Evolutionary conservation across 1,284 basidiomycete genomes (phyloP).

Genomic region (Ustilago shanxiensis): DNA sequence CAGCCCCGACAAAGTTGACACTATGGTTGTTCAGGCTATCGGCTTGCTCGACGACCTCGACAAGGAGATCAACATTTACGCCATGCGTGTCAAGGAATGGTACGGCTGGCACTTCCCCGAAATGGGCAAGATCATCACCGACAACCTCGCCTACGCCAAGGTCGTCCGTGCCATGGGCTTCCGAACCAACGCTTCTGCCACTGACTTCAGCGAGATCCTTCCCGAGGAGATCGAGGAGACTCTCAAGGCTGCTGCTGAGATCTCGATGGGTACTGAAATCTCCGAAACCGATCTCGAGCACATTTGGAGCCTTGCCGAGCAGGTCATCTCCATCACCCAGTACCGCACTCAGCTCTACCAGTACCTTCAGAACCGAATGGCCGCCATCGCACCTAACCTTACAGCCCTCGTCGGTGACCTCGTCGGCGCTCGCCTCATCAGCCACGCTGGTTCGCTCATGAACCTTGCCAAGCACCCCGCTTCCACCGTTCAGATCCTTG

Average conservation of each 20-base stretch:
- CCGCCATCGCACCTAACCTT: constrained; percentile 94
- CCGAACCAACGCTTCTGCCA: constrained; percentile 88
- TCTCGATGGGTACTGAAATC: constrained; percentile 99
- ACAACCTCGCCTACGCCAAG: constrained; percentile 97
- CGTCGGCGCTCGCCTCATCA: constrained; percentile 94
- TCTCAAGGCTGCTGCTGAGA: constrained; percentile 89
- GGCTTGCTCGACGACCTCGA: constrained; percentile 97
- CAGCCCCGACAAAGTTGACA: constrained; percentile 98
- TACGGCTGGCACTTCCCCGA: constrained; percentile 99
- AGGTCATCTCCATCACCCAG: constrained; percentile 93
- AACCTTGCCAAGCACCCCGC: constrained; percentile 96
- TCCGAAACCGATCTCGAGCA: constrained; percentile 94
- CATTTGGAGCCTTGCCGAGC: constrained; percentile 94
- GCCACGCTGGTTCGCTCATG: constrained; percentile 93
- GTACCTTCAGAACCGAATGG: constrained; percentile 97
- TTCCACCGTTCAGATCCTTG: constrained; percentile 96
- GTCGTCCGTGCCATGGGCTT: constrained; percentile 66
- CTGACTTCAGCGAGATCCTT: constrained; percentile 87
- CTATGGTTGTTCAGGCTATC: constrained; percentile 99
- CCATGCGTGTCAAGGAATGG: constrained; percentile 99
- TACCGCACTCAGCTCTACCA: constrained; percentile 94
- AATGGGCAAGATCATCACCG: constrained; percentile 96
- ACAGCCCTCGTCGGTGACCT: constrained; percentile 96
- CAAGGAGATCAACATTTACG: constrained; percentile 99
- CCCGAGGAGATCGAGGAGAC: constrained; percentile 87